Conservation (phyloP, 2,329 filamentous ascomycete genomes). For the Corynespora cassiicola region DNA sequence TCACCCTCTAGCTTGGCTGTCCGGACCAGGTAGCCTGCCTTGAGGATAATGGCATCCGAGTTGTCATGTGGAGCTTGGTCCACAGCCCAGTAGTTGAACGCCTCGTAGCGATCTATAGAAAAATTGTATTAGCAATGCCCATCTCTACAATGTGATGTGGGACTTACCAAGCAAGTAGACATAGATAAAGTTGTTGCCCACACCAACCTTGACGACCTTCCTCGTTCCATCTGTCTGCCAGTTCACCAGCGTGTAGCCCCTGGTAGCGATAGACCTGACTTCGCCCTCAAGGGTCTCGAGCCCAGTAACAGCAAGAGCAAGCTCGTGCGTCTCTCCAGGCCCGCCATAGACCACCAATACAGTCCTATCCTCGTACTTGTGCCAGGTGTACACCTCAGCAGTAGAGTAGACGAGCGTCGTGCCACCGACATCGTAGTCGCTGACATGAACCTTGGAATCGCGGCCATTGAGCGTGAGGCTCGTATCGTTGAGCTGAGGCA, state of each 20-base stretch:
- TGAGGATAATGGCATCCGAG: conserved; percentile 60
- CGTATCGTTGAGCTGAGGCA: conserved; percentile 65
- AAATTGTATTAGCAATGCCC: conserved; percentile 6
- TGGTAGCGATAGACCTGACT: conserved; percentile 45
- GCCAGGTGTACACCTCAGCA: conserved; percentile 73
- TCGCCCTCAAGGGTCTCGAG: conserved; percentile 51
- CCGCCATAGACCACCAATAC: conserved; percentile 71
- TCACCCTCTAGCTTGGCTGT: conserved; percentile 62
- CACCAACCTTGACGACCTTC: conserved; percentile 57
- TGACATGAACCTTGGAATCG: conserved; percentile 72
- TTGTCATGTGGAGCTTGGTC: conserved; percentile 49
- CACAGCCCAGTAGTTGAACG: conserved; percentile 73
- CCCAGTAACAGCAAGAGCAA: conserved; percentile 55
- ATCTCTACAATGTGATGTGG: not conserved
- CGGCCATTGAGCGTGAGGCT: conserved; percentile 64
- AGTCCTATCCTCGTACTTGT: conserved; percentile 65
- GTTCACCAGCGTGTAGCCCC: conserved; percentile 56
- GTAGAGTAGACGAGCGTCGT: conserved; percentile 70
- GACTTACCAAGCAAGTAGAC: conserved; percentile 63
- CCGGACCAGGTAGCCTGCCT: conserved; percentile 70
- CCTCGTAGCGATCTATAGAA: conserved; percentile 65
- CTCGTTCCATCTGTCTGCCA: conserved; percentile 64
- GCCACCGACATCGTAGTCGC: conserved; percentile 69
- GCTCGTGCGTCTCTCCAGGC: conserved; percentile 67
- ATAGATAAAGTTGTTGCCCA: conserved; percentile 52